Evolutionary conservation across 2,329 filamentous ascomycete genomes (phyloP).

Genomic region (Cyclaneusma minus): DNA sequence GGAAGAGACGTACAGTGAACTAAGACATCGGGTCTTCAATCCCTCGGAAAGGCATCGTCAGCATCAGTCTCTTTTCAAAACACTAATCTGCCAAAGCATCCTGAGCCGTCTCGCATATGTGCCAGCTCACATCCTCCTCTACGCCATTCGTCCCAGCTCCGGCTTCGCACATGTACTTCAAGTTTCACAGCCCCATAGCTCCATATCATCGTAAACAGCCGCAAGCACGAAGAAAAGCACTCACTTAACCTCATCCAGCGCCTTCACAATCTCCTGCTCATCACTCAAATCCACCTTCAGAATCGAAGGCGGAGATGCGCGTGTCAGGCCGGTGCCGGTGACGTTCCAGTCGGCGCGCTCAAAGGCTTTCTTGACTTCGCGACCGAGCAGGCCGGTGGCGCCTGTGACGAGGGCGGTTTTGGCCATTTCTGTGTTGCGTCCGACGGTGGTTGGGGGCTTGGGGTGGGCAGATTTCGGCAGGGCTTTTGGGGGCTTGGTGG

Average conservation of each 20-base stretch:
- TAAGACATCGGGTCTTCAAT: slow-evolving; percentile 53
- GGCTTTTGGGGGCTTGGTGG: not conserved
- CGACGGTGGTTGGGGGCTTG: slow-evolving; percentile 4
- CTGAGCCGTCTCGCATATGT: too few relatives aligned
- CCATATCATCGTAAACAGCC: slow-evolving; percentile 1
- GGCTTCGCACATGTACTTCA: too few relatives aligned
- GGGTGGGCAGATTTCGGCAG: slow-evolving; percentile 1
- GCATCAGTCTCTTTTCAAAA: too few relatives aligned
- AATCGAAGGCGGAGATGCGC: slow-evolving; percentile 54
- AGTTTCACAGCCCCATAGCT: too few relatives aligned
- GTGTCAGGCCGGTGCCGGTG: slow-evolving; percentile 58
- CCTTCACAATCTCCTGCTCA: slow-evolving; percentile 27
- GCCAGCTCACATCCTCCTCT: too few relatives aligned
- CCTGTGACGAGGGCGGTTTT: slow-evolving; percentile 62
- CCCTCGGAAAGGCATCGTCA: slow-evolving; percentile 6
- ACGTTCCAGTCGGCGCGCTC: slow-evolving; percentile 50
- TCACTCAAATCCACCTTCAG: slow-evolving; percentile 24
- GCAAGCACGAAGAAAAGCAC: slow-evolving; percentile 11
- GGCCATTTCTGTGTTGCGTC: slow-evolving; percentile 9
- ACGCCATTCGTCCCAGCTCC: too few relatives aligned
- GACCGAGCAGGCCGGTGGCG: slow-evolving; percentile 69
- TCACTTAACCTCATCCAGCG: slow-evolving; percentile 39
- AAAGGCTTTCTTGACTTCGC: slow-evolving; percentile 62
- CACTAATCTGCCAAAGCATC: too few relatives aligned
- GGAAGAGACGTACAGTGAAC: slow-evolving; percentile 53